These are phyloP conservation scores for Cyathus olla DNA, from an alignment of 1,284 basidiomycete genomes.

Conservation along the genomic window DNA sequence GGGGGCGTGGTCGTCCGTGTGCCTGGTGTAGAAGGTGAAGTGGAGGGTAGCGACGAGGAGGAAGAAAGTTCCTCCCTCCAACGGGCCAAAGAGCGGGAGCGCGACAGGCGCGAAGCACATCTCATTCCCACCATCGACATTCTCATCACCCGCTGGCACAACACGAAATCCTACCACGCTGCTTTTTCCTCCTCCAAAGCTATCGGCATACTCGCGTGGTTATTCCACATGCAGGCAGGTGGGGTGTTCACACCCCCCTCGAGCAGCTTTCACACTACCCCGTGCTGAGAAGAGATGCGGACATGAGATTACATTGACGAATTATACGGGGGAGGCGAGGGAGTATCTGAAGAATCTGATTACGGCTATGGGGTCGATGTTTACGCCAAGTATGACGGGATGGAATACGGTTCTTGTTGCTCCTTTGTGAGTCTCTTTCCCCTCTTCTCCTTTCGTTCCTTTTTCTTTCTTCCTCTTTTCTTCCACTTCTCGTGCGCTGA, in stretches of 20 bases:
- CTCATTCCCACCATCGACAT: too few relatives aligned
- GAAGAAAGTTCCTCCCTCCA: too few relatives aligned
- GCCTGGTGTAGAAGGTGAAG: conserved; percentile 35
- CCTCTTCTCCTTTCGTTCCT: conserved; percentile 19
- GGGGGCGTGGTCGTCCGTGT: conserved; percentile 63
- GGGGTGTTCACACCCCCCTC: conserved; percentile 72
- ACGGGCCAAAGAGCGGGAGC: conserved; percentile 40
- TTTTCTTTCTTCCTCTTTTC: too few relatives aligned
- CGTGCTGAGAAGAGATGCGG: conserved; percentile 50
- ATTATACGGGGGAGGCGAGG: conserved; percentile 86
- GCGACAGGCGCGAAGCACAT: conserved; percentile 40
- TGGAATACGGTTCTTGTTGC: conserved; percentile 86
- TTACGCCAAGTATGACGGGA: conserved; percentile 83
- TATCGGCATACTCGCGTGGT: conserved; percentile 85
- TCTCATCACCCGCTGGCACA: too few relatives aligned
- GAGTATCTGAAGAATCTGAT: conserved; percentile 91
- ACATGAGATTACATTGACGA: conserved; percentile 84
- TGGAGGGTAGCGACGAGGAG: conserved; percentile 35
- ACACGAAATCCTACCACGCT: too few relatives aligned
- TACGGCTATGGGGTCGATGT: conserved; percentile 78
- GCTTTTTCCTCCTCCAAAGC: too few relatives aligned
- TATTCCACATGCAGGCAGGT: conserved; percentile 80
- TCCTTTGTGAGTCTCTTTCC: conserved; percentile 68
- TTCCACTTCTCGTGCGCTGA: too few relatives aligned
- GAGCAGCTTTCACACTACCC: conserved; percentile 71